Evolutionary conservation across 2,329 filamentous ascomycete genomes (phyloP).

Genomic region (Beauveria asiatica): DNA sequence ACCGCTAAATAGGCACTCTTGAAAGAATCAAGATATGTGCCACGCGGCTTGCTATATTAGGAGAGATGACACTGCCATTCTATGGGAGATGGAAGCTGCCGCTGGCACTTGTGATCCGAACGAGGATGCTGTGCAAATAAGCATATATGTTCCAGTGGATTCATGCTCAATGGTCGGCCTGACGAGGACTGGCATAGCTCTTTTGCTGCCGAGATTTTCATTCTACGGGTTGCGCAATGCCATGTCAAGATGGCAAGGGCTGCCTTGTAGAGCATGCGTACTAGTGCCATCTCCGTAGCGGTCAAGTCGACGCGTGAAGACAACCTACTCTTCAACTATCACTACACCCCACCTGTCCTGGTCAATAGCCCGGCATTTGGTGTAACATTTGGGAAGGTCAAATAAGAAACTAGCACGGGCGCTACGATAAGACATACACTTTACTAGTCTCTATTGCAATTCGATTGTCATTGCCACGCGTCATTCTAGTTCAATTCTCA

Average conservation of each 20-base stretch:
- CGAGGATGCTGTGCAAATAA: background rate
- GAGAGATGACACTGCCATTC: background rate
- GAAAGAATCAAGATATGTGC: too few relatives aligned
- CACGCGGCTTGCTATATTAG: too few relatives aligned
- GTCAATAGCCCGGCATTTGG: background rate
- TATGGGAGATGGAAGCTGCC: too few relatives aligned
- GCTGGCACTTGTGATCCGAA: background rate
- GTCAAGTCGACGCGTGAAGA: conserved; percentile 35
- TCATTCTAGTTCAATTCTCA: background rate
- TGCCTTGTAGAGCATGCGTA: conserved; percentile 16
- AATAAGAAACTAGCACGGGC: background rate
- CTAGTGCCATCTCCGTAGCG: conserved; percentile 29
- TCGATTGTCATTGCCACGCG: too few relatives aligned
- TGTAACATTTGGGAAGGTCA: background rate
- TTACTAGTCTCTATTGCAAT: background rate
- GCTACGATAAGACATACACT: background rate
- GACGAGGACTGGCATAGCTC: background rate
- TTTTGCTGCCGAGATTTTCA: background rate
- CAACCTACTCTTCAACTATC: conserved; percentile 28
- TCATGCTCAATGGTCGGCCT: background rate
- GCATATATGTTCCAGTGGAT: background rate
- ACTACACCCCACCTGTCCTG: conserved; percentile 29
- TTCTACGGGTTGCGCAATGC: too few relatives aligned
- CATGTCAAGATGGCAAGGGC: background rate
- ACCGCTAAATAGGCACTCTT: background rate